Base-by-base conservation (phyloP, 139 green algal genomes). In the Eudorina sp. region DNA sequence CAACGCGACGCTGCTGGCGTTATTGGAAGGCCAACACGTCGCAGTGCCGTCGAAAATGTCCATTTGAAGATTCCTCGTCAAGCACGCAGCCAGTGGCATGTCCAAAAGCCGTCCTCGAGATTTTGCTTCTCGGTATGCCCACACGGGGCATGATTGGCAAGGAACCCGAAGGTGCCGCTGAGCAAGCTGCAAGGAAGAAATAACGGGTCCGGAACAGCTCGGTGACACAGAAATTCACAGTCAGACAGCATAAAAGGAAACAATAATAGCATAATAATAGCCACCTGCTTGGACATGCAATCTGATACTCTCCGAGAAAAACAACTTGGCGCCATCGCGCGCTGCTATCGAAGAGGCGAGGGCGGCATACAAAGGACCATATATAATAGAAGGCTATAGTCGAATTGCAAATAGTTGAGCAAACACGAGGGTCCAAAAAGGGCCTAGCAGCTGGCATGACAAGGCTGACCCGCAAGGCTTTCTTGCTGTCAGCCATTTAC, bases 41-140 rank as follows among this genome's bases (percentile, higher is more conserved):
- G 34, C 60, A 8, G 81, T 27, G 4, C 81, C 81, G 45, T 87
- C 81, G 19, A 87, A 87, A 18, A 87, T 87, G 34, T 87, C 81
- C 31, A 87, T 14, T 16, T 78, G 62, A 3, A 87, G 21, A 34
- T 87, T 87, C 16, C 64, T 53, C 34, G 80, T 77, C 18, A 86
- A 53, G 60, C 41, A 77, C 4, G 82, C 66, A 18, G 68, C 68
- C 4, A 81, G 51, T 4, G 83, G 83, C 83, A 88, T 80, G 48
- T 88, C 83, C 18, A 88, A 68, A 1, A 88, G n/a, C 2, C 83
- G 46, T 0, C 83, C 83, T 1, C 83, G 27, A 0, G 83, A 80
- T 68, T 88, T 88, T 25, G 83, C 83, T 25, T 88, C 83, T 3
- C 66, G 83, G 16, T 88, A 88, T 14, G 83, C 83, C 83, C 83